A percentile compares a stretch with the other conserved stretches of the same genome.
Conservation (phyloP, 2,329 filamentous ascomycete genomes). For the Apiospora marii region DNA sequence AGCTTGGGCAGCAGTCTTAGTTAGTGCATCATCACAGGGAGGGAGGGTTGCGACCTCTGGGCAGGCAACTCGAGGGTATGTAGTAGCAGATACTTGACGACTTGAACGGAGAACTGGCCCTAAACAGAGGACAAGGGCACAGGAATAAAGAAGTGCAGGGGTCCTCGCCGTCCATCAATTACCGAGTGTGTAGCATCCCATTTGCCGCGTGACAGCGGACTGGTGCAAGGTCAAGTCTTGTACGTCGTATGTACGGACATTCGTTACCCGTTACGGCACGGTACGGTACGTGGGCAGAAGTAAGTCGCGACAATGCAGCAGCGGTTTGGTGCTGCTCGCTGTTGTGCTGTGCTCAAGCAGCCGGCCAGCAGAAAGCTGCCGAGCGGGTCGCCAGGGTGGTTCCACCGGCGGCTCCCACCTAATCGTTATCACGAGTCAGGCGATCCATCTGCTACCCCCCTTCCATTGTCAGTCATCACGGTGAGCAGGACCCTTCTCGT, state of each 20-base stretch:
- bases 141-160: neutral
- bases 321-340: too few relatives aligned
- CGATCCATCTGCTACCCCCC: neutral
- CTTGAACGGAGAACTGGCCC: neutral
- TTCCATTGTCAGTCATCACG: too few relatives aligned
- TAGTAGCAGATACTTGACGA: neutral
- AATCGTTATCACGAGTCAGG: neutral
- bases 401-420: neutral
- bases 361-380: slow-evolving; percentile 1
- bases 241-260: slow-evolving; percentile 14
- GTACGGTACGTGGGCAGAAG: neutral
- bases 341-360: neutral
- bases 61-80: neutral
- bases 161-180: slow-evolving; percentile 22
- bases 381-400: slow-evolving; percentile 3
- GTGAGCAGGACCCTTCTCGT: neutral
- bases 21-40: neutral
- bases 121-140: neutral
- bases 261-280: slow-evolving; percentile 16
- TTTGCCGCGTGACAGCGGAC: slow-evolving; percentile 23
- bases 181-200: slow-evolving; percentile 23
- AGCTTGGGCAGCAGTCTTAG: slow-evolving; percentile 19
- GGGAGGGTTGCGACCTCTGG: neutral
- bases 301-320: neutral
- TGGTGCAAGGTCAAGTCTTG: neutral